Conservation (phyloP, 306 rosid species). For the Citrullus mucosospermus region DNA sequence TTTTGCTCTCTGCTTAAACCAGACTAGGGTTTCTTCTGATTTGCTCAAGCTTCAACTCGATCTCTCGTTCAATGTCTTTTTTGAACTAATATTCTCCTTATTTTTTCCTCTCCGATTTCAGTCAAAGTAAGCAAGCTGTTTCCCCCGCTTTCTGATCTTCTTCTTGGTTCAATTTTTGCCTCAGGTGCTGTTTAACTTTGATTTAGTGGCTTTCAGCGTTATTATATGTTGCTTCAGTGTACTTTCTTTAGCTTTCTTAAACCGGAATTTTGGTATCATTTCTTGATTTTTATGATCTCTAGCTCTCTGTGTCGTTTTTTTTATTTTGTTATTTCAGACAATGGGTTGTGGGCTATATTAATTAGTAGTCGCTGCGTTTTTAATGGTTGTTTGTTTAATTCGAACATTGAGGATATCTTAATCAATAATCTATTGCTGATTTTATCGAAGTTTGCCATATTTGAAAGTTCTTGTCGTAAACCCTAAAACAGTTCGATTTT, state of each 20-base stretch:
- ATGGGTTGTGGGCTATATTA: background rate
- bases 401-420: background rate
- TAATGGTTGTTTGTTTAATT: background rate
- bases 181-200: background rate
- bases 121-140: background rate
- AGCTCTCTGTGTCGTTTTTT: background rate
- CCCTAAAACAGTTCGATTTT: background rate
- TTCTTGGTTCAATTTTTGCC: background rate
- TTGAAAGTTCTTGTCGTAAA: background rate
- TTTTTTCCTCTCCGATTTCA: background rate
- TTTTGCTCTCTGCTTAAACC: conserved; percentile 15
- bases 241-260: background rate
- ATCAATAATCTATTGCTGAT: background rate
- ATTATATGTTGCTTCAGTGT: background rate
- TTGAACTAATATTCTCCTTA: background rate
- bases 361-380: background rate
- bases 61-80: background rate
- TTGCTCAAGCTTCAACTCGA: conserved; percentile 2
- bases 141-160: conserved; percentile 1
- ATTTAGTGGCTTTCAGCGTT: background rate
- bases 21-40: conserved; percentile 38
- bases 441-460: background rate
- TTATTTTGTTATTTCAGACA: background rate
- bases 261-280: background rate
- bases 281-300: background rate